Percentiles rank a stretch among this genome's conserved stretches.
These are phyloP conservation scores for Nyssa sinensis DNA, from an alignment of 148 eudicot species.

Conservation along the genomic window DNA sequence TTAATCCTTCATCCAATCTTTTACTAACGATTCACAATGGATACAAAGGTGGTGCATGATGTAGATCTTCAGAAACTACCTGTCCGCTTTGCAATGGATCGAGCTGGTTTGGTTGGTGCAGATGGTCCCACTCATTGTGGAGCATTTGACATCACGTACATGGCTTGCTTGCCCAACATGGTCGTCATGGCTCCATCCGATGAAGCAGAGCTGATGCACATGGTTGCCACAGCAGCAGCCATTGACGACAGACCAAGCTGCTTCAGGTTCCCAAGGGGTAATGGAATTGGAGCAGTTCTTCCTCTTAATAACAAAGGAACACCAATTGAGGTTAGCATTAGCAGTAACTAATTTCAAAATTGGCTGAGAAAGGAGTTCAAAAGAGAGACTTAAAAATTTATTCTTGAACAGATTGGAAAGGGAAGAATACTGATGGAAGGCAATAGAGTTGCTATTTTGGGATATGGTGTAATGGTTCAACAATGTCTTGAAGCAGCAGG, in stretches of 20 bases:
- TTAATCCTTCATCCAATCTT: not conserved
- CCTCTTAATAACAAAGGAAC: constrained; percentile 30
- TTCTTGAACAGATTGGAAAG: constrained; percentile 26
- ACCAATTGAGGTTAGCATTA: constrained; percentile 25
- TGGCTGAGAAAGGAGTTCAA: not conserved
- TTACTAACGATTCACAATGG: not conserved
- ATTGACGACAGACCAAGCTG: constrained; percentile 37
- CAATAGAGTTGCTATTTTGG: constrained; percentile 27
- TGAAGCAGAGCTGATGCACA: constrained; percentile 33
- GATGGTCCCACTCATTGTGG: constrained; percentile 38
- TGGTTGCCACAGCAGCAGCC: constrained; percentile 31
- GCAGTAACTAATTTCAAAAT: not conserved
- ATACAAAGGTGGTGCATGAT: constrained; percentile 32
- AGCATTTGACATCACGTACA: constrained; percentile 29
- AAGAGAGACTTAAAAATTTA: not conserved
- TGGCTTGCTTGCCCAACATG: constrained; percentile 39
- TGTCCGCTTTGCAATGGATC: constrained; percentile 31
- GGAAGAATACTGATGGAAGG: constrained; percentile 31
- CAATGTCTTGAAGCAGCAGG: constrained; percentile 26
- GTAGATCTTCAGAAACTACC: constrained; percentile 35
- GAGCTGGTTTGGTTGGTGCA: constrained; percentile 37
- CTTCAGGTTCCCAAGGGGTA: constrained; percentile 34
- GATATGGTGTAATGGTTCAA: constrained; percentile 30
- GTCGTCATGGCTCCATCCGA: constrained; percentile 39
- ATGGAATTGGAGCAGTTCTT: constrained; percentile 25